Conservation (phyloP, 495 filamentous ascomycete species). For the Extremus antarcticus region DNA sequence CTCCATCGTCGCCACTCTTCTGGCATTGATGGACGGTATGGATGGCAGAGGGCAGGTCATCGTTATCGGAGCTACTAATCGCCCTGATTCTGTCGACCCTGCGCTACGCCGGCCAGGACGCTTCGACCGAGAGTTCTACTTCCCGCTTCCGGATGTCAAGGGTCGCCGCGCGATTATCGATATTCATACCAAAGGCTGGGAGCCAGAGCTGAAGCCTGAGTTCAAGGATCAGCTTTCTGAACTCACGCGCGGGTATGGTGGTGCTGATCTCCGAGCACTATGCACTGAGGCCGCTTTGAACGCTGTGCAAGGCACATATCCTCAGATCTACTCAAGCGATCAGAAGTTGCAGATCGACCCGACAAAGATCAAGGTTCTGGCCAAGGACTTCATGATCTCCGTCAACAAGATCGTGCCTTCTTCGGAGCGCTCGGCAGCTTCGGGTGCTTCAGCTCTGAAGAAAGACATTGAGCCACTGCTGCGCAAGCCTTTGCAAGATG, state of each 20-base stretch:
- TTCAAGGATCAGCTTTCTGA: constrained; percentile 81
- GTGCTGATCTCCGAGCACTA: constrained; percentile 84
- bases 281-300: constrained; percentile 99
- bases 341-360: constrained; percentile 86
- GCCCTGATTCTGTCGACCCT: constrained; percentile 92
- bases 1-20: constrained; percentile 87
- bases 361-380: constrained; percentile 65
- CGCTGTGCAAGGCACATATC: constrained; percentile 87
- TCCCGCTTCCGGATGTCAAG: constrained; percentile 72
- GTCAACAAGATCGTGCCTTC: constrained; percentile 93
- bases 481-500: constrained; percentile 53
- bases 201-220: constrained; percentile 54
- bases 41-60: constrained; percentile 96
- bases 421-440: constrained; percentile 75
- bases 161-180: constrained; percentile 77
- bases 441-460: constrained; percentile 67
- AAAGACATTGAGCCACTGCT: constrained; percentile 72
- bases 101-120: constrained; percentile 86
- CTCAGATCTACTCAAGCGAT: constrained; percentile 86
- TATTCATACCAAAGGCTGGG: constrained; percentile 93
- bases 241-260: constrained; percentile 89
- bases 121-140: constrained; percentile 97
- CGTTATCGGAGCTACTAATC: constrained; percentile 95
- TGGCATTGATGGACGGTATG: constrained; percentile 99
- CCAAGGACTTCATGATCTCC: constrained; percentile 93